Evolutionary conservation across 2,329 filamentous ascomycete genomes (phyloP), one percentile per base, ranked within the genome.

Genomic region (Aspergillus viridinutans): DNA sequence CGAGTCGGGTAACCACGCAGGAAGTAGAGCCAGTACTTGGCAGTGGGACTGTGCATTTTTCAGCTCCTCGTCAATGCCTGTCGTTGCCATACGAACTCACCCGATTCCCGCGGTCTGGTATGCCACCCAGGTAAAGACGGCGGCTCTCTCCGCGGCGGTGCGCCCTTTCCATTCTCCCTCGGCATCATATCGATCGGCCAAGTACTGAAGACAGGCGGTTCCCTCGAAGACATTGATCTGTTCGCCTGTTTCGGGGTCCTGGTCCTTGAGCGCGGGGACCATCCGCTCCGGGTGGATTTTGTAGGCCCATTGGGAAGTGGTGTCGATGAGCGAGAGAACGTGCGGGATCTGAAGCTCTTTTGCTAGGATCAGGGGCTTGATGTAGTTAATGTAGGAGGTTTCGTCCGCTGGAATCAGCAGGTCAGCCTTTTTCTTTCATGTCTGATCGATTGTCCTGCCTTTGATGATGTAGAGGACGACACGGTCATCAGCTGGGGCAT

Each of bases 1-100:
- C 56, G 56, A 12, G 42, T 55, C 2, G 55, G 55, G 26, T 54
- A 53, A 6, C 51, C 55, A 26, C 55, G 55, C 3, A 55, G 49
- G 45, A 58, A 58, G 25, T 55, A 55, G 10, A 58, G 45, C 56
- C 56, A 58, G 32, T 55, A 58, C 28, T 58, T 55, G 1, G 56
- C 52, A 12, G 56, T 58, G 2, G 56, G 49, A 5, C 56, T 49
- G 23, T 28, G 26, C 26, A 28, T 3, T 9, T 9, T 9, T 28
- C 26, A 28, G 26, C 26, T 9, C 8, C 26, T 28, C 26, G 26
- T 28, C 26, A 26, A 28, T 28, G 8, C 8, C 26, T 28, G 26
- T 28, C 8, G 26, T 28, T 28, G 26, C 26, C 8, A 28, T 26
- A 26, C 25, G 25, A 26, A 43, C 40, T n/a, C 14, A 53, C 45